Evolutionary conservation across 2,329 filamentous ascomycete genomes (phyloP), one percentile per base, ranked within the genome.

Genomic region (Cordyceps fumosorosea): DNA sequence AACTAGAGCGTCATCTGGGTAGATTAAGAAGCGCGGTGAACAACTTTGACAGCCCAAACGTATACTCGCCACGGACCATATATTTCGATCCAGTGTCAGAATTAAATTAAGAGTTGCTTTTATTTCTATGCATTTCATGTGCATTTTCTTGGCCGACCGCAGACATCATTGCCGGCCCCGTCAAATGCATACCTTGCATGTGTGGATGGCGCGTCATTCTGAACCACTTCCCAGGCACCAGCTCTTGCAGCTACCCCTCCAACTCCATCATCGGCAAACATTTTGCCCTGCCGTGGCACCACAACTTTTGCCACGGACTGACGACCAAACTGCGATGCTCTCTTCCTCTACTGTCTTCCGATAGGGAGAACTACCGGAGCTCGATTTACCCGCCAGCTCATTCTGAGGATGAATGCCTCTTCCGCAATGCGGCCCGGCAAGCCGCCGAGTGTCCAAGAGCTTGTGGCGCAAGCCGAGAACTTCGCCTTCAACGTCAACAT

Each of bases 401-500:
- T 10, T 34, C 20, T 12, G 8, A 51, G 58, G 56, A 75, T 75
- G 73, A 65, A 67, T 51, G 67, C 66, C 14, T 32, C 63, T n/a
- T 64, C 65, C 56, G 63, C 68, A 48, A 70, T 73, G 69, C 71
- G 74, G 68, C 75, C 73, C 7, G 74, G 73, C 56, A 77, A 78
- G 69, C 92, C 92, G 47, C 76, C 72, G 75, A 92, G 81, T 66
- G 83, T 95, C 62, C 87, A 88, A 69, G 89, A 96, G 71, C 89
- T 98, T 64, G 84, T 88, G 12, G 80, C 83, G 34, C 86, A 88
- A 67, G 95, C 93, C 3, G 81, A 87, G 65, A 85, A 89, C 66
- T 97, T 95, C 72, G 85, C 89, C 62, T 98, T 93, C 77, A 90
- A 92, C 72, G 81, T 83, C 1, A 81, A 83, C 37, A 89, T 96